These are phyloP conservation scores for Syzygium malaccense DNA, from an alignment of 441 rosid species.

Conservation along the genomic window DNA sequence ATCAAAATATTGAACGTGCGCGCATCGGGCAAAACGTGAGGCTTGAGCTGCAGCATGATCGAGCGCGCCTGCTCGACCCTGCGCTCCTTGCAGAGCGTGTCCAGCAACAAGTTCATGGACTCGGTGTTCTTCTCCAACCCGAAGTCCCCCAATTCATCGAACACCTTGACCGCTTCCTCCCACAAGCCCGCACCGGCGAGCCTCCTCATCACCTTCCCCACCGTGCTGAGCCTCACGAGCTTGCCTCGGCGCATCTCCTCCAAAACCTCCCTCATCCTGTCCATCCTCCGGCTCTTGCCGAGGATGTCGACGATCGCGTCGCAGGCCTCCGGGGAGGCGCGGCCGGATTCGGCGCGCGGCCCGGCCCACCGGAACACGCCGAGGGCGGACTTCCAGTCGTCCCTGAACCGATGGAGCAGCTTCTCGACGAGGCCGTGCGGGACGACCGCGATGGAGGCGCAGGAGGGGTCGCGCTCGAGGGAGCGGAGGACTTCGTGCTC, in stretches of 20 bases:
- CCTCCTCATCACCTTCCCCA: constrained; percentile 78
- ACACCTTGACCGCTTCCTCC: constrained; percentile 65
- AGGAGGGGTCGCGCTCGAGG: constrained; percentile 28
- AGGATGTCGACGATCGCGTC: constrained; percentile 67
- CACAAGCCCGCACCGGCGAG: constrained; percentile 68
- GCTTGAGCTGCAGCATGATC: constrained; percentile 49
- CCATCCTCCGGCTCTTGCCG: constrained; percentile 68
- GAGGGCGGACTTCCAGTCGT: constrained; percentile 79
- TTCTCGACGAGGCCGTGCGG: constrained; percentile 40
- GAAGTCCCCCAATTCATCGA: constrained; percentile 47
- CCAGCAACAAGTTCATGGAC: constrained; percentile 69
- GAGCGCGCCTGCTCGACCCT: constrained; percentile 56
- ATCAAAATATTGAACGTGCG: constrained; percentile 73
- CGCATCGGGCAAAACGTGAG: constrained; percentile 50
- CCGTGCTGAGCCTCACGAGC: constrained; percentile 37
- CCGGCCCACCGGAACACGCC: constrained; percentile 72
- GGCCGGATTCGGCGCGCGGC: constrained; percentile 34
- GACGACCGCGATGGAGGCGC: constrained; percentile 31
- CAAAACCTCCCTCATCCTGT: constrained; percentile 47
- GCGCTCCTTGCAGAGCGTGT: constrained; percentile 76
- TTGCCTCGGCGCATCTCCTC: constrained; percentile 41
- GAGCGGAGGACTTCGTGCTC: constrained; percentile 38
- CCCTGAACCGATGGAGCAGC: constrained; percentile 58
- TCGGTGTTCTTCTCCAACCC: constrained; percentile 67
- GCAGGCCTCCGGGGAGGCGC: constrained; percentile 23